Evolutionary conservation across 345 rosid genomes (phyloP).

Genomic region (Eucalyptus urophylla): DNA sequence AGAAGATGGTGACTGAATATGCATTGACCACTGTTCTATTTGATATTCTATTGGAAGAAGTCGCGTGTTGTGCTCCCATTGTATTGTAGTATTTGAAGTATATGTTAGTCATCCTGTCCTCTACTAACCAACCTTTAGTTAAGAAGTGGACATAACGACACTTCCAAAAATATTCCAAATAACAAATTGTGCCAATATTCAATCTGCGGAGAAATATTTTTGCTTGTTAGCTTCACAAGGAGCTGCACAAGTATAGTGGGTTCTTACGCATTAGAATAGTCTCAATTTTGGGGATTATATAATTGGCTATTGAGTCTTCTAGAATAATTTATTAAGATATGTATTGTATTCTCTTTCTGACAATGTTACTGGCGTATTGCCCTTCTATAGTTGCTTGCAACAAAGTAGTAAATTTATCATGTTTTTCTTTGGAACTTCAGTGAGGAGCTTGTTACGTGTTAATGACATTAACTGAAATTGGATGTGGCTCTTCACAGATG

Average conservation of each 20-base stretch:
- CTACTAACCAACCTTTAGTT: neutral
- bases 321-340: neutral
- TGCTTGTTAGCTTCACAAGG: neutral
- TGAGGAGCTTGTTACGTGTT: neutral
- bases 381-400: neutral
- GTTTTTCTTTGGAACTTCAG: neutral
- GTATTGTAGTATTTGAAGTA: neutral
- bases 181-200: neutral
- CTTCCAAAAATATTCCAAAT: neutral
- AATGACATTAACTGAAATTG: neutral
- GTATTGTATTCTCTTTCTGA: neutral
- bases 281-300: neutral
- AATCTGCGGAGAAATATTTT: neutral
- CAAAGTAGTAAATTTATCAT: neutral
- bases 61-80: neutral
- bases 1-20: neutral
- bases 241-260: neutral
- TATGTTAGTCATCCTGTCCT: neutral
- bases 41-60: neutral
- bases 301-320: neutral
- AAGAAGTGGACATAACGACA: neutral
- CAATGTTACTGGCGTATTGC: neutral
- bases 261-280: neutral
- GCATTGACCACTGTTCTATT: neutral
- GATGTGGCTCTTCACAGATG: constrained; percentile 33